A percentile compares a stretch with the other conserved stretches of the same genome.
Conservation (phyloP, 352 stramenopile genomes). For the Pythium chondricola region DNA sequence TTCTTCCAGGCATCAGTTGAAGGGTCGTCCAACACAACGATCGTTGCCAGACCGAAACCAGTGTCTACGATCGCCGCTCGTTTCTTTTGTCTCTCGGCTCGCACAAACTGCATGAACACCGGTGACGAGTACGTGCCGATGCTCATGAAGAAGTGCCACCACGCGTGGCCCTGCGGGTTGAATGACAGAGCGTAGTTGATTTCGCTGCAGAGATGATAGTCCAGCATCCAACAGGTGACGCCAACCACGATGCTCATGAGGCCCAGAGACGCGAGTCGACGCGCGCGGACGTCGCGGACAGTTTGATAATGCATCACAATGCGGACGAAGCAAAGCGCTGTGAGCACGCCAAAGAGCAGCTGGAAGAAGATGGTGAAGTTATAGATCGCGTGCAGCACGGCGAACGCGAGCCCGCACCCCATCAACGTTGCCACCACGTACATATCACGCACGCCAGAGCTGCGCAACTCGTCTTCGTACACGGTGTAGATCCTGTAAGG, state of each 20-base stretch:
- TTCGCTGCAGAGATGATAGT: conserved; percentile 80
- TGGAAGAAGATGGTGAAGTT: conserved; percentile 70
- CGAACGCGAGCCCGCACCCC: conserved; percentile 45
- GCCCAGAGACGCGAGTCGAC: conserved; percentile 25
- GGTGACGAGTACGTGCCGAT: conserved; percentile 70
- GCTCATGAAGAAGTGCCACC: conserved; percentile 82
- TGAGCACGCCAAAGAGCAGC: conserved; percentile 52
- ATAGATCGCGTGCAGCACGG: conserved; percentile 63
- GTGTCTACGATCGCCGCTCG: conserved; percentile 45
- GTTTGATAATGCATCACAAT: conserved; percentile 47
- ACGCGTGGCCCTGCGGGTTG: conserved; percentile 78
- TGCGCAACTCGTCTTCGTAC: conserved; percentile 58
- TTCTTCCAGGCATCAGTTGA: too few relatives aligned
- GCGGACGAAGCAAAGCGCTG: conserved; percentile 32
- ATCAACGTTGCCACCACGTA: conserved; percentile 39
- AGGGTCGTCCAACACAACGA: conserved; percentile 28
- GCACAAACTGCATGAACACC: conserved; percentile 85
- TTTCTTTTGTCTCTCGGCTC: conserved; percentile 63
- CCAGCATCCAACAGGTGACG: conserved; percentile 68
- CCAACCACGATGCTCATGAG: conserved; percentile 45
- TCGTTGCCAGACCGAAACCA: conserved; percentile 58
- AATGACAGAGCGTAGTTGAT: conserved; percentile 40
- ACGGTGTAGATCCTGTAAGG: conserved; percentile 59
- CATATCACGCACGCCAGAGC: conserved; percentile 27
- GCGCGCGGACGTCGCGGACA: conserved; percentile 37